Conservation (phyloP, 805 yeast genomes). For the Candida glaebosa region DNA sequence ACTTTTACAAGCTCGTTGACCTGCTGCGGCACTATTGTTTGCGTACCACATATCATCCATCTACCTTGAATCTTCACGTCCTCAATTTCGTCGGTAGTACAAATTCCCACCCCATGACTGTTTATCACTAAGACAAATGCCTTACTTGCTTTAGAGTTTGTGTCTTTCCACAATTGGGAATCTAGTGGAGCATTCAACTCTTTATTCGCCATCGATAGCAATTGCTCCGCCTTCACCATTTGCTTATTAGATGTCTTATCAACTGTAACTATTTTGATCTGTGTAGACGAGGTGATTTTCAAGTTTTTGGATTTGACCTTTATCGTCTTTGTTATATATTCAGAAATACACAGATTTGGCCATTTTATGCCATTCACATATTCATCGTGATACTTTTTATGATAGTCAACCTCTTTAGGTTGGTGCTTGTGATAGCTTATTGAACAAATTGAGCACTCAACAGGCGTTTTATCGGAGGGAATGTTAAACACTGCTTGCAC, state of each 20-base stretch:
- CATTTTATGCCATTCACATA: slow-evolving; percentile 51
- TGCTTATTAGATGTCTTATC: slow-evolving; percentile 20
- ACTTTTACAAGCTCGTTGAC: slow-evolving; percentile 28
- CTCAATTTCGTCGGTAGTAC: slow-evolving; percentile 47
- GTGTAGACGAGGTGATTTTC: slow-evolving; percentile 5
- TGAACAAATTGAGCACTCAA: slow-evolving; percentile 48
- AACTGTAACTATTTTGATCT: slow-evolving; percentile 16
- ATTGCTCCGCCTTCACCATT: slow-evolving; percentile 21
- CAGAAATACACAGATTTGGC: slow-evolving; percentile 17
- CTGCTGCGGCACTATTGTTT: slow-evolving; percentile 47
- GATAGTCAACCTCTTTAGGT: slow-evolving; percentile 42
- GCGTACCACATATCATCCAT: slow-evolving; percentile 60
- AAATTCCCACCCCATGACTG: slow-evolving; percentile 51
- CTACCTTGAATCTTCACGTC: slow-evolving; percentile 32
- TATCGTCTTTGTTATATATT: not conserved
- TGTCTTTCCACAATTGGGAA: slow-evolving; percentile 29
- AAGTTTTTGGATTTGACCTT: not conserved
- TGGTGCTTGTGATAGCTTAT: slow-evolving; percentile 49
- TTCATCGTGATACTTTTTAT: slow-evolving; percentile 48
- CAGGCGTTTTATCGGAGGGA: slow-evolving; percentile 8
- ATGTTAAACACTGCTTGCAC: slow-evolving; percentile 17
- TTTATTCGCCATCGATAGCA: slow-evolving; percentile 53
- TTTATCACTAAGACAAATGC: slow-evolving; percentile 49
- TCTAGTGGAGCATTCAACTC: slow-evolving; percentile 55
- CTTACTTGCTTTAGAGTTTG: slow-evolving; percentile 13